These are phyloP conservation scores for Lenwebbia sp. DNA, from an alignment of 345 rosid species.

Conservation along the genomic window DNA sequence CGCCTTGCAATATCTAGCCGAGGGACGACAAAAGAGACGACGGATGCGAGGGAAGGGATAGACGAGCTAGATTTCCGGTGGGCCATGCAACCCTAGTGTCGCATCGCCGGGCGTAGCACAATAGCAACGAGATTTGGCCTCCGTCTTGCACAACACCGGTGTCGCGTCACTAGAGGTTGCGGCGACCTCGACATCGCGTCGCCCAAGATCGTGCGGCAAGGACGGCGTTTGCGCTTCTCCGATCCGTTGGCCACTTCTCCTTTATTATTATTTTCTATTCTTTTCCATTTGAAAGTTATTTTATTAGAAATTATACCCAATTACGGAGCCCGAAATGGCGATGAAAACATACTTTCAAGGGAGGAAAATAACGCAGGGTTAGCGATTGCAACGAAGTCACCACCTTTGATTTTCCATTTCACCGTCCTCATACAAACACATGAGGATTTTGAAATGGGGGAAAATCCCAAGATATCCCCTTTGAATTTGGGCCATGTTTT, in stretches of 20 bases:
- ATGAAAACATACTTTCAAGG: no score
- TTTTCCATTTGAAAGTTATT: background rate
- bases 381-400: no score
- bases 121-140: background rate
- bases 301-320: no score
- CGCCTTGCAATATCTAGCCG: background rate
- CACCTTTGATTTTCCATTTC: background rate
- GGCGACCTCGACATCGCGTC: background rate
- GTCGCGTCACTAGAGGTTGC: fast-evolving
- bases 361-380: no score
- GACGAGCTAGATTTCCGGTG: background rate
- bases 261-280: background rate
- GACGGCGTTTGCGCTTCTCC: background rate
- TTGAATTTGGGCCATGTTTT: background rate
- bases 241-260: background rate
- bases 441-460: background rate
- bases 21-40: background rate
- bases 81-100: background rate
- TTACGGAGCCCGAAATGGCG: no score
- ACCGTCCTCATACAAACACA: background rate
- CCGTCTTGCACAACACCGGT: background rate
- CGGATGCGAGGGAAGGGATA: background rate
- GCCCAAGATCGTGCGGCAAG: background rate
- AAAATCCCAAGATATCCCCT: background rate
- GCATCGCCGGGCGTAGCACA: background rate